phyloP scores from a whole-genome alignment of 306 rosid genomes.

The Citrullus colocynthis region DNA sequence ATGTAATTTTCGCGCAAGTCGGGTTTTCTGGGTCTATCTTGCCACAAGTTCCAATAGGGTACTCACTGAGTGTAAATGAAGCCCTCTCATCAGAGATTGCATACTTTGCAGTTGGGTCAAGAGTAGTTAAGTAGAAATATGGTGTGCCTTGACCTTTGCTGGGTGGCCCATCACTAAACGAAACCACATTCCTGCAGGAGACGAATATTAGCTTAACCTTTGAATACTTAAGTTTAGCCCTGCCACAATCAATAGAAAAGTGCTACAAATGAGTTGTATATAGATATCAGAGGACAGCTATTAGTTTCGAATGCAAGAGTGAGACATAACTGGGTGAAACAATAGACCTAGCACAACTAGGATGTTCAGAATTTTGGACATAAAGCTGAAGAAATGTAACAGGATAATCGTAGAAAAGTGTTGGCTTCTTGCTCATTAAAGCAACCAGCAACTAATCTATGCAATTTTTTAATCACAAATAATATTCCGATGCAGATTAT shows the following conservation, averaged over 20 bases:
- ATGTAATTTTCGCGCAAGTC: constrained; percentile 69
- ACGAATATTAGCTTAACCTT: background rate
- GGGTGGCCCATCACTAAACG: constrained; percentile 77
- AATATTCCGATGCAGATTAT: background rate
- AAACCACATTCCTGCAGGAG: constrained; percentile 66
- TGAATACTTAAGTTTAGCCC: background rate
- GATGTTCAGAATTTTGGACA: background rate
- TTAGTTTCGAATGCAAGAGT: background rate
- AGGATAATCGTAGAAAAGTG: background rate
- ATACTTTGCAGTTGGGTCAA: constrained; percentile 76
- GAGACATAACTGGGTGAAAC: background rate
- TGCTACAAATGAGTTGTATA: background rate
- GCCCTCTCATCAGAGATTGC: constrained; percentile 54
- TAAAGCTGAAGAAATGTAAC: background rate
- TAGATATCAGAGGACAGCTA: background rate
- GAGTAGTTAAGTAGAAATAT: constrained; percentile 78
- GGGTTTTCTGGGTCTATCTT: constrained; percentile 75
- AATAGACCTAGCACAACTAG: background rate
- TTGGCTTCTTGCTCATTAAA: background rate
- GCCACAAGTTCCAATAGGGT: constrained; percentile 83
- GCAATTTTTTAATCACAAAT: background rate
- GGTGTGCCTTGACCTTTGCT: constrained; percentile 57
- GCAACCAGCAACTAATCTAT: background rate
- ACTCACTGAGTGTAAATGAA: constrained; percentile 69
- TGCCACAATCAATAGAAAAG: background rate